Evolutionary conservation across 148 eudicot species (phyloP), one percentile per base, ranked within the genome.

Genomic region (Silene uniflora): DNA sequence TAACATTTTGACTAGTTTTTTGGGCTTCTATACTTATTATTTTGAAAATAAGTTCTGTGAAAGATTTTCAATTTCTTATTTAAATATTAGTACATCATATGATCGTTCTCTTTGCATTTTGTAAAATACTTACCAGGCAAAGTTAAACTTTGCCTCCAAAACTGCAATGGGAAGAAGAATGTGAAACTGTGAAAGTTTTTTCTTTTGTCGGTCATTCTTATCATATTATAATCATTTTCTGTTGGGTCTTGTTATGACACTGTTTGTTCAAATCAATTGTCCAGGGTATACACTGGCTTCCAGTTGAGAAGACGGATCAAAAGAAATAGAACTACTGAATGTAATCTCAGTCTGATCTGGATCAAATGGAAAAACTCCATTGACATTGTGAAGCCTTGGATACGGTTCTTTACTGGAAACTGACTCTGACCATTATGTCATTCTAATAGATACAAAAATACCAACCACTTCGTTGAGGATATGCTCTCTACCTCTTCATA

Each of bases 231-330:
- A 29, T 24, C 29, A 62, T 70, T 0, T 13, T 21, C 61, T 35
- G 44, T 18, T 75, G 71, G 14, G 47, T 9, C 27, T 67, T 59
- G 21, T 52, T 60, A n/a, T 79, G 29, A 62, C 56, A 52, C 44
- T 62, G 65, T 5, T 56, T 58, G 77, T 62, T 75, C 71, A 60
- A 16, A 25, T 65, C 62, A 76, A 12, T 72, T 72, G 19, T 66
- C 56, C 77, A 81, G 83, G 83, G 83, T 67, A 32, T 67, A 27
- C 69, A 67, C n/a, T 81, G 79, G 83, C 19, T 80, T 52, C 71
- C 83, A 19, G 17, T 23, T 67, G 80, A 61, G 80, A 76, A 72
- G 66, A 59, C 65, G 70, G 74, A 68, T 60, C 32, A 72, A 68
- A 72, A 79, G 54, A 72, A 76, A 72, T 76, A 67, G 49, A 54